Conservation (phyloP, 306 rosid genomes). For the Pyrus betulifolia region DNA sequence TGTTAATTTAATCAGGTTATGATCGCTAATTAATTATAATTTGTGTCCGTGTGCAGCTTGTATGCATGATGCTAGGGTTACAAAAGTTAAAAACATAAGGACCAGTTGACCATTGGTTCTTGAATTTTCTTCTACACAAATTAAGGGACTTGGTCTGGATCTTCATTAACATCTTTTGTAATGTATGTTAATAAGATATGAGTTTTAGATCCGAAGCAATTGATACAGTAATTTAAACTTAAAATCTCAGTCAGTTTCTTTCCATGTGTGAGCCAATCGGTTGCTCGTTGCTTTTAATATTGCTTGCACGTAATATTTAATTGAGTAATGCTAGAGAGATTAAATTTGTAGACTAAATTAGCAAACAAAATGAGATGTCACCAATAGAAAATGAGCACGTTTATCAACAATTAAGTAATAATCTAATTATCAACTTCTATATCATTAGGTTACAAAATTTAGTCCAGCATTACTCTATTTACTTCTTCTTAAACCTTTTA, state of each 20-base stretch:
- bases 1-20: neutral
- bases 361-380: no score
- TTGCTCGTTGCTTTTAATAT: neutral
- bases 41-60: neutral
- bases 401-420: no score
- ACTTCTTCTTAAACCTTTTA: neutral
- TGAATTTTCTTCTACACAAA: neutral
- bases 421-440: no score
- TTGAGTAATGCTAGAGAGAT: neutral
- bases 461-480: neutral
- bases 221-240: neutral
- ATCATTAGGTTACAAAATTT: no score
- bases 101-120: neutral
- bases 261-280: neutral
- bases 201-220: constrained; percentile 2
- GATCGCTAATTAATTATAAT: neutral
- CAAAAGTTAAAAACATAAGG: neutral
- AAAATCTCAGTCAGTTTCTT: neutral
- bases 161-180: neutral
- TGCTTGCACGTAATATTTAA: neutral
- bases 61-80: neutral
- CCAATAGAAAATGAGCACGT: no score
- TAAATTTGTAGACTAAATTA: no score
- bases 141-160: neutral
- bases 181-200: neutral